Evolutionary conservation across 805 yeast species (phyloP).

Genomic region (Lipomyces mesembrius): DNA sequence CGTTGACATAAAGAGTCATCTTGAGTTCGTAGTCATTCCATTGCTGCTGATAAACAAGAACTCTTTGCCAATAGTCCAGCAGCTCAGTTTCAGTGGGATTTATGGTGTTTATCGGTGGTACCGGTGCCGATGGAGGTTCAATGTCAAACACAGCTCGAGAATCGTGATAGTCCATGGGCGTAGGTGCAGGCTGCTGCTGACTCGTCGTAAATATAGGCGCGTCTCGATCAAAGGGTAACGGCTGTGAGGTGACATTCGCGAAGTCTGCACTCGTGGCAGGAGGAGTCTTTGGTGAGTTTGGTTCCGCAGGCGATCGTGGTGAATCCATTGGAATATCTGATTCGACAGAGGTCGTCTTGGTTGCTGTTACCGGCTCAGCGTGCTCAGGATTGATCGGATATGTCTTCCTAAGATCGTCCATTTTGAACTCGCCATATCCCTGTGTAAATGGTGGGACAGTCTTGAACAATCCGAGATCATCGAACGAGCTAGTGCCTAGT

Average conservation of each 20-base stretch:
- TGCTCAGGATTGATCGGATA: conserved; percentile 11
- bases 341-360: neutral
- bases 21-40: conserved; percentile 40
- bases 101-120: conserved; percentile 21
- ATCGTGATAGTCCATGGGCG: conserved; percentile 36
- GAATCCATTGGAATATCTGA: conserved; percentile 27
- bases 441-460: conserved; percentile 42
- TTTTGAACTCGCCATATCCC: conserved; percentile 41
- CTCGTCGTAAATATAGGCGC: conserved; percentile 17
- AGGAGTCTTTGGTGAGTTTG: conserved; percentile 4
- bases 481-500: neutral
- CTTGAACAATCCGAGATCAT: conserved; percentile 13
- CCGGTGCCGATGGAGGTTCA: conserved; percentile 40
- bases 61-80: conserved; percentile 29
- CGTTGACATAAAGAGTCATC: conserved; percentile 38
- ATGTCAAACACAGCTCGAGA: conserved; percentile 34
- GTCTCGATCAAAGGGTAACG: conserved; percentile 30
- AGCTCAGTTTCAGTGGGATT: conserved; percentile 30
- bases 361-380: neutral
- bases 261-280: neutral
- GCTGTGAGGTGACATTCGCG: neutral
- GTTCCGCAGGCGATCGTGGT: conserved; percentile 13
- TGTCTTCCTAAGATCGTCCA: conserved; percentile 37
- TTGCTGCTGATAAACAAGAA: conserved; percentile 33
- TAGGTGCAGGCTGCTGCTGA: conserved; percentile 11